phyloP scores from a whole-genome alignment of 805 yeast genomes.

The Myxozyma geophila region DNA sequence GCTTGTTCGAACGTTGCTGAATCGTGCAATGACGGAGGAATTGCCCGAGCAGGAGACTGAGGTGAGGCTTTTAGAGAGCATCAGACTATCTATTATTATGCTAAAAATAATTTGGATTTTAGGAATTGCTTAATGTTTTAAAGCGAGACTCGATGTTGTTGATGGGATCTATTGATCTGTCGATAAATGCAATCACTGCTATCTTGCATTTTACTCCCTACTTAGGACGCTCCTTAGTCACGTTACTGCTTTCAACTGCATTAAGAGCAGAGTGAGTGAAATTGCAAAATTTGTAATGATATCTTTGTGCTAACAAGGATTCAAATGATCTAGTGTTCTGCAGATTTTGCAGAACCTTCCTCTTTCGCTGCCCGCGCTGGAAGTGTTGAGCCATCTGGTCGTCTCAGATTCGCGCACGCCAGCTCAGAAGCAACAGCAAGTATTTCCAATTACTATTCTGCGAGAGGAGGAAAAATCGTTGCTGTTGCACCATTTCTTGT shows the following conservation, averaged over 20 bases:
- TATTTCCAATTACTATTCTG: neutral
- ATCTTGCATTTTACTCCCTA: conserved; percentile 23
- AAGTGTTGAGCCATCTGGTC: conserved; percentile 20
- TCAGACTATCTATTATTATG: neutral
- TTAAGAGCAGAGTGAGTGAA: conserved; percentile 22
- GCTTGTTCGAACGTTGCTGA: conserved; percentile 7
- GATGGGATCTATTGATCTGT: conserved; percentile 24
- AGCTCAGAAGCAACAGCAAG: neutral
- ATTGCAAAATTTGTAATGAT: neutral
- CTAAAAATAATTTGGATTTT: neutral
- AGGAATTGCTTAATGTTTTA: conserved; percentile 15
- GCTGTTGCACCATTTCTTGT: conserved; percentile 26
- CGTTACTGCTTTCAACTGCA: conserved; percentile 19
- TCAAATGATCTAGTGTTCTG: conserved; percentile 14
- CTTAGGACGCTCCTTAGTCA: conserved; percentile 24
- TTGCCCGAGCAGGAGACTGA: conserved; percentile 17
- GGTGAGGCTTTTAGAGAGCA: conserved; percentile 5
- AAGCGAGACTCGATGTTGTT: conserved; percentile 16
- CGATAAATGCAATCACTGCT: conserved; percentile 21
- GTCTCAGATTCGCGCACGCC: conserved; percentile 1
- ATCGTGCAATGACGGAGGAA: conserved; percentile 20
- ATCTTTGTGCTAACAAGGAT: neutral
- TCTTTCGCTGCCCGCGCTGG: conserved; percentile 30
- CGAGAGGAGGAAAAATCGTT: conserved; percentile 28
- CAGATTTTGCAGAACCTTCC: conserved; percentile 28